Conservation (phyloP, 148 eudicot genomes). For the Cornus controversa region DNA sequence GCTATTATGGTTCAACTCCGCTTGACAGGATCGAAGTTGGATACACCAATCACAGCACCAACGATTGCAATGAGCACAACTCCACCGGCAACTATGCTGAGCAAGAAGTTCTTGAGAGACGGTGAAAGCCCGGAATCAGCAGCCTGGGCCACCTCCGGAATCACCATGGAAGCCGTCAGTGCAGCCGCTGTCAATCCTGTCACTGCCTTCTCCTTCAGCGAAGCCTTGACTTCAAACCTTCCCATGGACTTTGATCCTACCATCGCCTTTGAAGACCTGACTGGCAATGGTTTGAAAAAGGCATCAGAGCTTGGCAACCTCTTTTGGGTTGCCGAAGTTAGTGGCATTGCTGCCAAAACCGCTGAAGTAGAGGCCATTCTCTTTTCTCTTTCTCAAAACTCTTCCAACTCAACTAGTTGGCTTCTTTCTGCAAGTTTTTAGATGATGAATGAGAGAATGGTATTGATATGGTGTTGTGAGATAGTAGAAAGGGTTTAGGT, state of each 20-base stretch:
- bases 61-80: slow-evolving; percentile 31
- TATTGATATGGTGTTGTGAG: slow-evolving; percentile 7
- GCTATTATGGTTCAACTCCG: slow-evolving; percentile 29
- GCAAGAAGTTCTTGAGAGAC: slow-evolving; percentile 60
- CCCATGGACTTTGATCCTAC: slow-evolving; percentile 8
- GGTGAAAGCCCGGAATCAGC: slow-evolving; percentile 43
- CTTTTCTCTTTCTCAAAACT: not conserved
- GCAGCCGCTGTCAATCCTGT: slow-evolving; percentile 41
- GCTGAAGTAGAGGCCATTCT: slow-evolving; percentile 46
- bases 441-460: slow-evolving; percentile 8
- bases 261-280: slow-evolving; percentile 22
- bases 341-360: slow-evolving; percentile 33
- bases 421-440: not conserved
- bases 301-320: slow-evolving; percentile 14
- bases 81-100: slow-evolving; percentile 50
- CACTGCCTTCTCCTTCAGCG: slow-evolving; percentile 44
- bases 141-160: slow-evolving; percentile 54
- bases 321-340: slow-evolving; percentile 30
- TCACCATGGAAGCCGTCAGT: slow-evolving; percentile 41
- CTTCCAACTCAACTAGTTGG: not conserved
- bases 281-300: slow-evolving; percentile 36
- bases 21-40: slow-evolving; percentile 59
- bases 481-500: not conserved
- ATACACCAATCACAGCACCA: slow-evolving; percentile 41
- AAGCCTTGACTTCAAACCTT: slow-evolving; percentile 32